Evolutionary conservation across 1,284 basidiomycete genomes (phyloP), one percentile per base, ranked within the genome.

Genomic region (Malassezia psittaci): DNA sequence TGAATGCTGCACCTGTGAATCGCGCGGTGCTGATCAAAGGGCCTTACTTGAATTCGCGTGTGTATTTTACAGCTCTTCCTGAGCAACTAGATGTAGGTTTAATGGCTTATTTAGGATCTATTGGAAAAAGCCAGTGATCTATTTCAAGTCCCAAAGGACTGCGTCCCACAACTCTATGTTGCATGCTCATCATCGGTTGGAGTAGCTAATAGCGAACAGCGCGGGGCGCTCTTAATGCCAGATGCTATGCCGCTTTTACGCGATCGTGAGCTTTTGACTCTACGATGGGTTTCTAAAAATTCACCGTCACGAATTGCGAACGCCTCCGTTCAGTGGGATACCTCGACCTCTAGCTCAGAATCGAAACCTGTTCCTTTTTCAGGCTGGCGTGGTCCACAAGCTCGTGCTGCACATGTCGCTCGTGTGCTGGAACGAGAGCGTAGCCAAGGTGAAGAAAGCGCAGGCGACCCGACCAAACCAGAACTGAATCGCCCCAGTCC

Each of bases 1-100:
- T 47, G 51, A 48, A 3, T 29, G 24, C 24, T 7, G 24, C 24
- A 7, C 24, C 24, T 29, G 24, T 4, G 24, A 37, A 37, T 18
- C 44, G 57, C 19, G 69, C 69, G 2, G 54, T 71, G 18, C 61
- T 69, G 51, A 61, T 71, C 55, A 71, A 67, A 43, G 69, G 69
- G 3, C 69, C 69, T 5, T 62, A 60, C 15, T 52, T 64, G 21
- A 67, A 67, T 43, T 69, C 69, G 37, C 63, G 62, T 37, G 65
- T 65, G 19, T 72, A 63, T 54, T 56, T 72, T 21, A 66, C 69
- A 1, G 65, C 63, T 3, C 47, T 72, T 1, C 69, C 69, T 3
- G 57, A 54, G 6, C 63, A 62, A 1, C 38, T 68, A 12, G 63
- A 69, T 11, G 59, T 61, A 48, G 39, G 59, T 51, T 10, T 9